Conservation (phyloP, 1,139 yeast genomes). For the Taiozyma sp. region DNA sequence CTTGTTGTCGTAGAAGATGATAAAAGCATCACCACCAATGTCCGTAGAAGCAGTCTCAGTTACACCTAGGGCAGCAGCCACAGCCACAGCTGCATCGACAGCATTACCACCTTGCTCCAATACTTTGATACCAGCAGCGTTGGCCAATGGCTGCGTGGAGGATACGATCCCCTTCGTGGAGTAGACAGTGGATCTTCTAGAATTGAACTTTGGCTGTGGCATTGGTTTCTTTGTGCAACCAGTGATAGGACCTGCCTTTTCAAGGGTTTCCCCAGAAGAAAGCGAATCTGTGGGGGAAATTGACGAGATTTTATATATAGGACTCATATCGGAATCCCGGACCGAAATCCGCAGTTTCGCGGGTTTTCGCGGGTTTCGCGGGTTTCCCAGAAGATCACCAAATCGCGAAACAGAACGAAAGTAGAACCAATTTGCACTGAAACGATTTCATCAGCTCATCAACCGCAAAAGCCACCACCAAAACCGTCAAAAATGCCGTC, state of each 20-base stretch:
- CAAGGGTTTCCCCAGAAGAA: too few relatives aligned
- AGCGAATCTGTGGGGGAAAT: too few relatives aligned
- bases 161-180: conserved; percentile 72
- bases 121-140: conserved; percentile 65
- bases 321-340: not conserved
- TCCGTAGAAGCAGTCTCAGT: conserved; percentile 79
- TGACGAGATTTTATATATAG: not conserved
- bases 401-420: too few relatives aligned
- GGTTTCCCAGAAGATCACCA: too few relatives aligned
- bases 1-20: conserved; percentile 49
- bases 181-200: conserved; percentile 74
- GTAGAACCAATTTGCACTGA: too few relatives aligned
- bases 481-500: conserved; percentile 1
- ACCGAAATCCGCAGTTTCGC: not conserved
- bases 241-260: too few relatives aligned
- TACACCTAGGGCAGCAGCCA: conserved; percentile 67
- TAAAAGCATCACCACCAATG: conserved; percentile 79
- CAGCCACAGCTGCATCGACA: conserved; percentile 72
- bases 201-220: conserved; percentile 31
- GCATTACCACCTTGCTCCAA: conserved; percentile 74
- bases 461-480: not conserved
- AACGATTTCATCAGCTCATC: not conserved
- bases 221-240: not conserved
- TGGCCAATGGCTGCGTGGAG: conserved; percentile 73
- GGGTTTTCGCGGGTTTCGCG: not conserved